phyloP scores from a whole-genome alignment of 2,329 filamentous ascomycete genomes.

The Phyllosticta citriasiana region DNA sequence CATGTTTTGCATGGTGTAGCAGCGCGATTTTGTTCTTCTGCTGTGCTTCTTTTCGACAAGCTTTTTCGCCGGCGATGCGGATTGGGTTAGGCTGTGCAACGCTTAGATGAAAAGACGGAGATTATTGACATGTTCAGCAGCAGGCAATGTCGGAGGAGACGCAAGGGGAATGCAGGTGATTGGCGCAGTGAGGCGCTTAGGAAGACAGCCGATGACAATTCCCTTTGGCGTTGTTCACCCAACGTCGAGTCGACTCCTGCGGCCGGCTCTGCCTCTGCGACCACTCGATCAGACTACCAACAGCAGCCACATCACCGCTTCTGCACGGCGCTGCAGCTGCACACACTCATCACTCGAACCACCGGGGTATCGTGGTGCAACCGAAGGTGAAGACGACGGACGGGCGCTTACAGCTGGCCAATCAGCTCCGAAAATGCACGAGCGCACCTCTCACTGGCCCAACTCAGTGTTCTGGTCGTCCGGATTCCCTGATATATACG shows the following conservation, averaged over 20 bases:
- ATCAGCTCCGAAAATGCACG: background rate
- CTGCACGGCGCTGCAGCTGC: background rate
- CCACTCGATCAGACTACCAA: background rate
- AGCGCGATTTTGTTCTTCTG: background rate
- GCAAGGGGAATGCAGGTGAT: background rate
- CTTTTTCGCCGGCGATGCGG: background rate
- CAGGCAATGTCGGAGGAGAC: background rate
- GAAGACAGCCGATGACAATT: background rate
- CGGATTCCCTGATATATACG: conserved; percentile 7
- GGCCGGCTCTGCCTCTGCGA: background rate
- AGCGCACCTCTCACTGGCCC: conserved; percentile 3
- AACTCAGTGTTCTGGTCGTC: background rate
- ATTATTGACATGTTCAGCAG: background rate
- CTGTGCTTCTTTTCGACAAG: background rate
- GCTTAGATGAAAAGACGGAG: background rate
- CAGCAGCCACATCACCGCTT: background rate
- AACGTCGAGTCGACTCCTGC: background rate
- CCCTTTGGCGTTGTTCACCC: background rate
- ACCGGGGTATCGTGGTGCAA: conserved; percentile 3
- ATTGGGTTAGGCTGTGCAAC: background rate
- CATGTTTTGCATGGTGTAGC: background rate
- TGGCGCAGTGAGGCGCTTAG: background rate
- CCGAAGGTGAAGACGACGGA: conserved; percentile 5
- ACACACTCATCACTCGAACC: background rate
- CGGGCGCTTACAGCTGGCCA: conserved; percentile 10